Base-by-base conservation (phyloP, 2,329 filamentous ascomycete species). In the Colletotrichum tropicicola region DNA sequence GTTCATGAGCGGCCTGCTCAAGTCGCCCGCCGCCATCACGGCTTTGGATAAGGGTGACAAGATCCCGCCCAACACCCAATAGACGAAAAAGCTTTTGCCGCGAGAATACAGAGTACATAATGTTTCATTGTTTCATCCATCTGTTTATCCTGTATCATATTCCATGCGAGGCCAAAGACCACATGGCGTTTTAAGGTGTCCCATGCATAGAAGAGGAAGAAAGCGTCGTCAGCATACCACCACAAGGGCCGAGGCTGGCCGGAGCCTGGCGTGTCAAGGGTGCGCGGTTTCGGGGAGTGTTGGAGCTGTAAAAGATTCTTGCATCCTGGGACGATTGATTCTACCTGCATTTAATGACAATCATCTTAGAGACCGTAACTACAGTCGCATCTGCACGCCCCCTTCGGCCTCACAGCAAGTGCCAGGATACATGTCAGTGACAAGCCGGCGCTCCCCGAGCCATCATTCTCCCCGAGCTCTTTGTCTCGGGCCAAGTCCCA, bases 1-100 rank as follows among this genome's bases (percentile, higher is more conserved):
- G 17, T 60, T 60, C 61, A 53, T 58, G 47, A 27, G 45, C 21
- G 23, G 57, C 15, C n/a, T 59, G 5, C 39, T 65, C 25, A 64
- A 49, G 27, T 52, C 49, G 3, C 58, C 51, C 28, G 48, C 45
- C 25, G 35, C 60, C 10, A 54, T 59, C 44, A 28, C 53, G 28
- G 65, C 62, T 2, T 47, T 68, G 13, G 35, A 57, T n/a, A 60
- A 51, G 23, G 66, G 66, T 6, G 56, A 68, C 56, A 67, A 60
- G 55, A 67, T 68, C 8, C 64, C 66, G 9, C 10, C 28, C 15
- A 54, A 59, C 32, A 45, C 48, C 17, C 28, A 54, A 32, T 60
- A 44, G 19, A 54, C 5, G 28, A n/a, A 35, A 32, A 35, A 35
- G 3, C 32, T 13, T n/a, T 49, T 21, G n/a, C n/a, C 21, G 41